Evolutionary conservation across 495 filamentous ascomycete species (phyloP), one percentile per base, ranked within the genome.

Genomic region (Echria macrotheca): DNA sequence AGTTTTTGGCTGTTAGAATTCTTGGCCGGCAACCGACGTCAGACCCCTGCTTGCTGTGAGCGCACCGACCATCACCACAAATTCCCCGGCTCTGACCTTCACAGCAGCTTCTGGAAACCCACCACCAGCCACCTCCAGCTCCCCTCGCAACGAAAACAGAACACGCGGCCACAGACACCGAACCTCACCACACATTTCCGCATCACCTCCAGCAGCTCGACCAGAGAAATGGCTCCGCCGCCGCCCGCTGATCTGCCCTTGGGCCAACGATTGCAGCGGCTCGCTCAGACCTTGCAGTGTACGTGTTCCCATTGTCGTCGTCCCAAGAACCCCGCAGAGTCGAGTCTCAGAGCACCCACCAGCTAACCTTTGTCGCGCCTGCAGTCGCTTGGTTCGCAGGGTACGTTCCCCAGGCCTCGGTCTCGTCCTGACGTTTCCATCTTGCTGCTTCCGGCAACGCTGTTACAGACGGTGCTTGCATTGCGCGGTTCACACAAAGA

Each of bases 201-300:
- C 23, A 39, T 38, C 46, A 38, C 8, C 14, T 18, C 22, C 33
- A 21, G n/a, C 32, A 19, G n/a, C 18, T 15, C 9, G 28, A 40
- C 15, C 6, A 29, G 36, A 44, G 41, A 36, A 49, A 94, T 93
- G 88, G 84, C 87, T 69, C 86, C 87, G 72, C 86, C 86, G 65
- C 87, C 86, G 55, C 69, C 86, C 22, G 72, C 81, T 17, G 78
- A 72, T 53, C 60, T 85, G 73, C 84, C 89, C 61, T 74, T 95
- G 53, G 58, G 64, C 56, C 81, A 95, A 67, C 80, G 91, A 64
- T 66, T 96, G 37, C 68, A 85, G 58, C 73, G 76, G 51, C 72
- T 97, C 44, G 89, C 82, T 36, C 81, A 93, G 62, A 96, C 91
- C 22, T 73, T 97, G 47, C 91, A 97, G 65, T 83, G 86, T 90